Evolutionary conservation across 2,329 filamentous ascomycete species (phyloP).

Genomic region (Podosphaera aphanis): DNA sequence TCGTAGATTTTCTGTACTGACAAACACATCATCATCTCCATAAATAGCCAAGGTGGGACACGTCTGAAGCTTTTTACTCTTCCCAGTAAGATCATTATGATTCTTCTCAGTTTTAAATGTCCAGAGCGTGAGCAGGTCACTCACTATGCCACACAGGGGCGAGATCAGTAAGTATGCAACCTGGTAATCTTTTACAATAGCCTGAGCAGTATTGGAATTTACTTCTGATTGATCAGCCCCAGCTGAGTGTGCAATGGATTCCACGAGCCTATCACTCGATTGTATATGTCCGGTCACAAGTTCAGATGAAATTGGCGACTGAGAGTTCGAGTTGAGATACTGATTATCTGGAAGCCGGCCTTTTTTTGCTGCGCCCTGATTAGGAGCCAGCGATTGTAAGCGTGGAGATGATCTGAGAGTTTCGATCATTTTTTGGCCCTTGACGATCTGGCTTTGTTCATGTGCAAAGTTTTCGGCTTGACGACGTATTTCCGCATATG

Average conservation of each 20-base stretch:
- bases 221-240: background rate
- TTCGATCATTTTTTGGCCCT: background rate
- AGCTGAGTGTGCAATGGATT: background rate
- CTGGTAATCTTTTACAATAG: slow-evolving; percentile 11
- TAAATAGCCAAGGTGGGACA: slow-evolving; percentile 47
- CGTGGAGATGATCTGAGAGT: no score
- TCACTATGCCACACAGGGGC: slow-evolving; percentile 36
- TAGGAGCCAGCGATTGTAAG: no score
- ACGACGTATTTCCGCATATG: slow-evolving; percentile 43
- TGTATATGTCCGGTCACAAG: no score
- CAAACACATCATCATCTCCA: slow-evolving; percentile 54
- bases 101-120: slow-evolving; percentile 6
- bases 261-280: no score
- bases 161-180: slow-evolving; percentile 42
- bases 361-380: no score
- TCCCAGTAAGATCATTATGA: slow-evolving; percentile 12
- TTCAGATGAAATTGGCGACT: no score
- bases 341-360: background rate
- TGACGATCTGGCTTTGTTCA: background rate
- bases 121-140: slow-evolving; percentile 34
- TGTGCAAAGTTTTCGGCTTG: slow-evolving; percentile 42
- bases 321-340: slow-evolving; percentile 10
- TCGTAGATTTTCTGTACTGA: slow-evolving; percentile 37
- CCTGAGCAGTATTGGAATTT: background rate
- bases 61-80: slow-evolving; percentile 30